Evolutionary conservation across 2,329 filamentous ascomycete genomes (phyloP), one percentile per base, ranked within the genome.

Genomic region (Zalaria obscura): DNA sequence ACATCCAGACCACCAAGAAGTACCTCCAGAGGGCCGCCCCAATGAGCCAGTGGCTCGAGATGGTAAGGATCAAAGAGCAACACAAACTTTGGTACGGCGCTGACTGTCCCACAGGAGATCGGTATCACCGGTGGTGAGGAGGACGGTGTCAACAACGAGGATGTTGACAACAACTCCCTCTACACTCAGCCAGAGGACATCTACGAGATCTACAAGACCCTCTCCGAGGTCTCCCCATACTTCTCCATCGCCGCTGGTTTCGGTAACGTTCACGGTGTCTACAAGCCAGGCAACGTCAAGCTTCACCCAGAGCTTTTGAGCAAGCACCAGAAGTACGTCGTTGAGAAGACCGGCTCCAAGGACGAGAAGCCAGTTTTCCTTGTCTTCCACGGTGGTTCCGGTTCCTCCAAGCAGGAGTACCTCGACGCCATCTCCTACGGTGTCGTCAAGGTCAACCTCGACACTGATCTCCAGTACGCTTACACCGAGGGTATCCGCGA

Each of bases 11-110:
- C 61, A 96, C 89, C 47, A 84, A 83, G 61, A 77, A 80, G 65
- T 95, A 98, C 75, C 77, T 96, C 50, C 81, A 94, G 78, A 83
- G 89, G 54, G 85, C 83, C 61, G 86, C 87, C 39, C 87, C 88
- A 55, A 86, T 95, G 85, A 94, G 93, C 76, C 87, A 95, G 69
- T 96, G 86, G 86, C 78, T 98, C 53, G 91, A 98, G 78, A 98
- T 96, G 89, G 83, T 86, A 62, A 55, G 64, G n/a, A 11, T 18
- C 25, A 25, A 2, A 18, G 18, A 18, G 18, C 2, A 18, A 18
- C 18, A 2, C 18, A 18, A 18, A 18, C 2, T 27, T 7, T 27
- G 25, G 11, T 25, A 10, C 26, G 25, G 25, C 38, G 32, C 25
- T 41, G 39, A 43, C 39, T 43, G 42, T 25, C 27, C 9, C 35